Evolutionary conservation across 2,329 filamentous ascomycete species (phyloP), one percentile per base, ranked within the genome.

Genomic region (Claviceps purpurea): DNA sequence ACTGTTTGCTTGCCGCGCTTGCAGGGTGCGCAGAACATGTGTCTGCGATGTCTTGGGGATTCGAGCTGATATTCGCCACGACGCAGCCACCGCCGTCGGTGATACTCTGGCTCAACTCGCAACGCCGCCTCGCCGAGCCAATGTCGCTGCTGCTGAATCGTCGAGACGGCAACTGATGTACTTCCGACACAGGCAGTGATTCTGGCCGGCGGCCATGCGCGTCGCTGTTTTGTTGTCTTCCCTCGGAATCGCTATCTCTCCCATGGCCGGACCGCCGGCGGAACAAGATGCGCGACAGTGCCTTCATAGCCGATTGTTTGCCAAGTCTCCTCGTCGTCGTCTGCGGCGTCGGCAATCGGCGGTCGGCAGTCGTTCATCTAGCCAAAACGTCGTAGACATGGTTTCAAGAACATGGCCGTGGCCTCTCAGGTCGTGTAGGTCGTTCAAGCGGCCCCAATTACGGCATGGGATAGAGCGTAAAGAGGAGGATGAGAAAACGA

Each of bases 261-360:
- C 52, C 53, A 41, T 61, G 57, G 22, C 49, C 53, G 26, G 57
- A 53, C 6, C 60, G 59, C 43, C 65, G 63, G 49, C 56, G 64
- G 58, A 46, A 48, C 55, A 69, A 60, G 52, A 69, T 64, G 52
- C 63, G 64, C 47, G 66, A 65, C 50, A 69, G 61, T 56, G 68
- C 68, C 58, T 66, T 68, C 63, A 68, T 67, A 48, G 56, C 58
- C 50, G 22, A 6, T 2, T 18, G 5, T 13, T 49, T 20, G 26
- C 26, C 16, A 20, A 18, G 39, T 41, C 11, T 42, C n/a, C 39
- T 37, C 39, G 42, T 44, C 42, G 42, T 24, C 42, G 20, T 24
- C 20, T 11, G 5, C 42, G 39, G 7, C 41, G 41, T 22, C 11
- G 39, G 5, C 41, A 30, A 20, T 7, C 20, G 41, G 11, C 41